Base-by-base conservation (phyloP, 176 grass and related monocot genomes). In the Triticum aestivum region DNA sequence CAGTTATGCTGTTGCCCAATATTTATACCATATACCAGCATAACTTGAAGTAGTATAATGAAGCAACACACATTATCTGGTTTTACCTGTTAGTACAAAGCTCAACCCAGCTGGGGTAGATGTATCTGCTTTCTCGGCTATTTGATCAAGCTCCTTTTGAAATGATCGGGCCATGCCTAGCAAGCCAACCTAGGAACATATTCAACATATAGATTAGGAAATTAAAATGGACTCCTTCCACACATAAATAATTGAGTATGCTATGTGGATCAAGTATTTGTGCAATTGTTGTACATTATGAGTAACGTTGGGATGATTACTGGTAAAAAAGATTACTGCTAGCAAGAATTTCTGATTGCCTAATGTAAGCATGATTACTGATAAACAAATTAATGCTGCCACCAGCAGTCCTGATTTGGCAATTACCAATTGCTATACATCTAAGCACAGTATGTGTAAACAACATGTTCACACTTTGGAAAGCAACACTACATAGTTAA, bases 41-140 rank as follows among this genome's bases (percentile, higher is more conserved):
- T 47, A 83, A 69, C 20, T 78, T 30, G 45, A 81, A 74, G 24
- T 20, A 34, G 42, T 65, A 56, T 77, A 78, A 56, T 12, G 5
- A 69, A 63, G n/a, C 20, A 84, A 70, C 37, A 80, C 11, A 15
- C 68, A 83, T 37, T 9, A 75, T 69, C 78, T 80, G 11, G 33
- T 38, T 85, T 79, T 89, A 99, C 97, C 97, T 82, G 92, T 83
- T 82, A 99, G 90, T 35, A 99, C 90, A 87, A 80, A 99, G 73
- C 90, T 96, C 84, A 99, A 87, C 56, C 97, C 94, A 87, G 92
- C 89, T 11, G 97, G 92, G 21, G 92, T 96, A 82, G 97, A 94
- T 59, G 97, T 99, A 88, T 99, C 92, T 70, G 97, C 94, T 84
- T 88, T 95, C 83, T 94, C 94, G 35, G 97, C 97, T 85, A 99